These are phyloP conservation scores for Chalaropsis thielavioides DNA, from an alignment of 2,329 filamentous ascomycete genomes.

Conservation along the genomic window DNA sequence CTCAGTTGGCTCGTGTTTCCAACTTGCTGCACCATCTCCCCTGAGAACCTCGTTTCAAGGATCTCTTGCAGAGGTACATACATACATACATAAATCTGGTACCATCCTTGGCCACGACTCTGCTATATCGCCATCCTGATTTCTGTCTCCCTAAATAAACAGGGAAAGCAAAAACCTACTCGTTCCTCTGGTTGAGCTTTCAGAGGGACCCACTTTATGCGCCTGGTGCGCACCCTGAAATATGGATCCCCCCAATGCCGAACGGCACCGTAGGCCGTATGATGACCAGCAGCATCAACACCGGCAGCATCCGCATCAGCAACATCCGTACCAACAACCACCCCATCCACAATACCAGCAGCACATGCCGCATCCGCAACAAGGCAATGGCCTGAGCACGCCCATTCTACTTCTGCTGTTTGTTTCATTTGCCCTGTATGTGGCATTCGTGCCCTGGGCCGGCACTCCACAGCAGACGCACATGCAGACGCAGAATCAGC, in stretches of 20 bases:
- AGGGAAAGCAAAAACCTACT: neutral
- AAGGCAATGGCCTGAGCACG: conserved; percentile 13
- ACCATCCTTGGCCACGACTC: neutral
- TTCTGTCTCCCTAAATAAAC: neutral
- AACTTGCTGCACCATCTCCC: neutral
- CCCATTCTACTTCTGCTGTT: conserved; percentile 17
- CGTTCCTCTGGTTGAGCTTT: neutral
- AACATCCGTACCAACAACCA: conserved; percentile 5
- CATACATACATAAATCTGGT: neutral
- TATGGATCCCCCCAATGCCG: conserved; percentile 12
- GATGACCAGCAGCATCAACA: conserved; percentile 7
- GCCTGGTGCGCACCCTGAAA: conserved; percentile 9
- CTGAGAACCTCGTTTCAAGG: neutral
- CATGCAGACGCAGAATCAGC: conserved; percentile 8
- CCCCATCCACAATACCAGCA: conserved; percentile 8
- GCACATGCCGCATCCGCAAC: conserved; percentile 14
- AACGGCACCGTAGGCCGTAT: conserved; percentile 9
- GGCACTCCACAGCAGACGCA: conserved; percentile 11
- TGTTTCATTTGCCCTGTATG: conserved; percentile 17
- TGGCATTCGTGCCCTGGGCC: conserved; percentile 17
- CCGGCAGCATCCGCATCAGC: neutral
- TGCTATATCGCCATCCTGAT: neutral
- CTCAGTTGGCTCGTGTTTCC: neutral
- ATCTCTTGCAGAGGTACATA: neutral
- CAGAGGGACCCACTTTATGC: neutral